Conservation (phyloP, 1,284 basidiomycete species). For the Meripilus lineatus region DNA sequence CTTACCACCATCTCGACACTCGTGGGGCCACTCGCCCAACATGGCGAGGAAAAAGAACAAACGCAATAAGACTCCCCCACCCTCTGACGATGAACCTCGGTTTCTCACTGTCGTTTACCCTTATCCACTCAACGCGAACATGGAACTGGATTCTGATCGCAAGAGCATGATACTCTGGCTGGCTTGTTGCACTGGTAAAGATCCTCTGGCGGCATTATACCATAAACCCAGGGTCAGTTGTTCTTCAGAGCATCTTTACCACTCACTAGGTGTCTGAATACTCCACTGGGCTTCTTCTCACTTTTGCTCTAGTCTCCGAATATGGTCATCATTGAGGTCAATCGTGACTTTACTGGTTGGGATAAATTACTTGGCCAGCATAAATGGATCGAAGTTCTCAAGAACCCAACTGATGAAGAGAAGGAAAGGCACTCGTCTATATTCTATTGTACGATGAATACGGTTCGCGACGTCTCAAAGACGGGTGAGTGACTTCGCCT, state of each 20-base stretch:
- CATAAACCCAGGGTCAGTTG: constrained; percentile 57
- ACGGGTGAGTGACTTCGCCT: constrained; percentile 26
- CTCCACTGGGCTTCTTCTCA: neutral
- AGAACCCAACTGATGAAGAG: constrained; percentile 39
- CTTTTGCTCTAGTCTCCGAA: constrained; percentile 44
- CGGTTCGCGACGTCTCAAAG: constrained; percentile 40
- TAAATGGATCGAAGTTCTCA: constrained; percentile 52
- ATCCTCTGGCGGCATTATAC: constrained; percentile 48
- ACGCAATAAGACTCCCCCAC: too few relatives aligned
- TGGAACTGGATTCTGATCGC: constrained; percentile 45
- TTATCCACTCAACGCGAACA: constrained; percentile 52
- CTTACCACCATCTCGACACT: too few relatives aligned
- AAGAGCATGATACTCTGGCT: constrained; percentile 56
- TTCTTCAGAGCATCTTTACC: neutral
- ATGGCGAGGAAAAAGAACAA: too few relatives aligned
- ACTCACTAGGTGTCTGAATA: neutral
- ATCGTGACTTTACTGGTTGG: constrained; percentile 32
- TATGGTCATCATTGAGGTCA: constrained; percentile 61
- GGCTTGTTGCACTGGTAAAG: constrained; percentile 45
- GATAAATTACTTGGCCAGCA: constrained; percentile 58
- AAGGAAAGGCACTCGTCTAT: constrained; percentile 38
- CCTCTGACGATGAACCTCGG: constrained; percentile 46
- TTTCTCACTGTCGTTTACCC: constrained; percentile 59
- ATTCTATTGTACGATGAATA: constrained; percentile 47
- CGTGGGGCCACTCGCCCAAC: too few relatives aligned